Percentiles rank a stretch among this genome's conserved stretches.
phyloP scores from a whole-genome alignment of 1,139 yeast genomes.

The Suhomyces kunorum region DNA sequence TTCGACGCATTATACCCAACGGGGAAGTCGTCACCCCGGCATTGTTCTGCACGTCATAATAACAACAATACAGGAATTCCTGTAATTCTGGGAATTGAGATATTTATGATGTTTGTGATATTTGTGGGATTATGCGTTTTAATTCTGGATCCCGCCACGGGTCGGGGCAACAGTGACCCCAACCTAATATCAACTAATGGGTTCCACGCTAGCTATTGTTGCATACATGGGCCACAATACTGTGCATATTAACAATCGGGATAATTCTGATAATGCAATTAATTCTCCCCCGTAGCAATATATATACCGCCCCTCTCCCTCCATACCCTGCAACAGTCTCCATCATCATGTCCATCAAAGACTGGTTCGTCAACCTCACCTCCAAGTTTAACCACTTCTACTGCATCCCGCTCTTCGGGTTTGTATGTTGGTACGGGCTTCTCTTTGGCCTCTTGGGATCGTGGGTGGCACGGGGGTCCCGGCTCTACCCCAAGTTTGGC shows the following conservation, averaged over 20 bases:
- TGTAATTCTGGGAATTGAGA: conserved; percentile 1
- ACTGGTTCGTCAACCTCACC: conserved; percentile 19
- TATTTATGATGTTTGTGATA: no score
- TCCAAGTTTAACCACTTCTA: conserved; percentile 32
- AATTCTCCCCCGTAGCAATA: no score
- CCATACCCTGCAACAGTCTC: not conserved
- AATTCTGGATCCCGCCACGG: no score
- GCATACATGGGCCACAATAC: not conserved
- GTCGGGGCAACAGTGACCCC: no score
- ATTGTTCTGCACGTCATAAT: conserved; percentile 5
- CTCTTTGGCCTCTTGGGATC: conserved; percentile 28
- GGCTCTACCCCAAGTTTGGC: conserved; percentile 23
- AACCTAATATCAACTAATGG: no score
- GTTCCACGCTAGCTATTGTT: not conserved
- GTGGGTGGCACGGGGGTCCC: conserved; percentile 26
- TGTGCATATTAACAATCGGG: not conserved
- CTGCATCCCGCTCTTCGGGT: conserved; percentile 30
- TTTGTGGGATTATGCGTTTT: no score
- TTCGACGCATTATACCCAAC: conserved; percentile 5
- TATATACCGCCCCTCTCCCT: not conserved
- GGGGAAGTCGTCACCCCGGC: conserved; percentile 4
- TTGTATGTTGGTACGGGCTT: conserved; percentile 31
- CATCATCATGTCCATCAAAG: conserved; percentile 12
- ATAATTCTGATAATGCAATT: no score
- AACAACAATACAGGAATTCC: conserved; percentile 3